A percentile compares a stretch with the other conserved stretches of the same genome.
phyloP scores from a whole-genome alignment of 2,329 filamentous ascomycete genomes.

The Zymoseptoria passerinii region DNA sequence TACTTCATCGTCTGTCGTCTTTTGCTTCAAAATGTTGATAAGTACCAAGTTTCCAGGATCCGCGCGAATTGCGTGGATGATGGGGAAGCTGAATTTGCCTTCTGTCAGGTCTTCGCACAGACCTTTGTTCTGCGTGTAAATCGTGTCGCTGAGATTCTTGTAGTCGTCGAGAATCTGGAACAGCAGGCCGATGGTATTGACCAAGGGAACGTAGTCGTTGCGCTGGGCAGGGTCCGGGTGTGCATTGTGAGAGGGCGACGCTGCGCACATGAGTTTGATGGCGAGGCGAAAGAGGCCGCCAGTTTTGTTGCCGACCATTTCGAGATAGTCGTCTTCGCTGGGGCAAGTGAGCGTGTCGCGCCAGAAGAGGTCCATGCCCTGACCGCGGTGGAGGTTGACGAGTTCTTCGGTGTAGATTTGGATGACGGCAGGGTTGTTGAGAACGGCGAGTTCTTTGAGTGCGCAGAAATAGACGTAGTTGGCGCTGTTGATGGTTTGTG shows the following conservation, averaged over 20 bases:
- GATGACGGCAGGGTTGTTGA: constrained; percentile 60
- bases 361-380: constrained; percentile 91
- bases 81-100: constrained; percentile 92
- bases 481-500: constrained; percentile 83
- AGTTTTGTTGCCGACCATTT: constrained; percentile 89
- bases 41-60: constrained; percentile 68
- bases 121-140: constrained; percentile 81
- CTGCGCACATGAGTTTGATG: constrained; percentile 81
- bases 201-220: constrained; percentile 68
- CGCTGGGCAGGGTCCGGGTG: constrained; percentile 1
- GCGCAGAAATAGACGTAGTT: constrained; percentile 85
- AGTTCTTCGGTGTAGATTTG: constrained; percentile 74
- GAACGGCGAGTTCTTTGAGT: constrained; percentile 62
- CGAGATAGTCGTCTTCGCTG: constrained; percentile 81
- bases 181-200: constrained; percentile 75
- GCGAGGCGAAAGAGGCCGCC: constrained; percentile 77
- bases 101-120: constrained; percentile 93
- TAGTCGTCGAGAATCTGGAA: constrained; percentile 94
- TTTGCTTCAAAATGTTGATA: constrained; percentile 87
- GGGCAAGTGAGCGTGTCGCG: constrained; percentile 76
- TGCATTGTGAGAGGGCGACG: constrained; percentile 40
- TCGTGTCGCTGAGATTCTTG: constrained; percentile 60
- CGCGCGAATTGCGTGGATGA: constrained; percentile 84
- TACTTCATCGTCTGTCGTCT: constrained; percentile 75
- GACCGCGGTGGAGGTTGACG: constrained; percentile 73